Evolutionary conservation across 176 grass and related monocot species (phyloP).

Genomic region (Cenchrus americanus): DNA sequence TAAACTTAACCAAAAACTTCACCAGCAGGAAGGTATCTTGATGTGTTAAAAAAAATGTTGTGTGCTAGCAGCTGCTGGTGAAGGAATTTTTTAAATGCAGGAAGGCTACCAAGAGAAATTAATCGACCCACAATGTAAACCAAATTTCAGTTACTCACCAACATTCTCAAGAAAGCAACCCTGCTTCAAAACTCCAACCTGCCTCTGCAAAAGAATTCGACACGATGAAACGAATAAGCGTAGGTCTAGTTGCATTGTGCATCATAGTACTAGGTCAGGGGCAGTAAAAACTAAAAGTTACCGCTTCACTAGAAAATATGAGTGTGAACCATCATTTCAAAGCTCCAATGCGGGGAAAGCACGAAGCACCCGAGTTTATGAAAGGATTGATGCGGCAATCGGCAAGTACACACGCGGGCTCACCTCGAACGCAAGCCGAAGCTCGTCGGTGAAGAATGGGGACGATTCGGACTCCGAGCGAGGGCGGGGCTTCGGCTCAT

Average conservation of each 20-base stretch:
- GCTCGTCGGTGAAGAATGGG: slow-evolving; percentile 56
- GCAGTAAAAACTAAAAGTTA: slow-evolving; percentile 29
- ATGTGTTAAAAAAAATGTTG: too few species aligned
- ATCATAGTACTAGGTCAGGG: slow-evolving; percentile 9
- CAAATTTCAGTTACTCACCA: slow-evolving; percentile 52
- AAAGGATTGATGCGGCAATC: not conserved
- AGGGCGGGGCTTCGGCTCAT: too few species aligned
- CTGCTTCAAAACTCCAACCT: slow-evolving; percentile 68
- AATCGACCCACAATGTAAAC: slow-evolving; percentile 17
- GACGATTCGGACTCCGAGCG: slow-evolving; percentile 56
- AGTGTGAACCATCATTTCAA: slow-evolving; percentile 32
- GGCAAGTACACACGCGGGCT: not conserved
- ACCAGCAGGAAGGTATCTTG: too few species aligned
- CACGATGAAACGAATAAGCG: slow-evolving; percentile 29
- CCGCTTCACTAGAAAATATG: slow-evolving; percentile 10
- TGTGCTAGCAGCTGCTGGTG: too few species aligned
- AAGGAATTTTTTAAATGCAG: too few species aligned
- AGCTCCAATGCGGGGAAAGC: slow-evolving; percentile 1
- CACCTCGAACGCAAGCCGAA: slow-evolving; percentile 61
- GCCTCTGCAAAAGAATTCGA: too few species aligned
- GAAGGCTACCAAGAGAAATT: slow-evolving; percentile 7
- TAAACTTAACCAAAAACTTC: too few species aligned
- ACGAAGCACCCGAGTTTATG: not conserved
- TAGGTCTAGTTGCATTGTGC: slow-evolving; percentile 24
- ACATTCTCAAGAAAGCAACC: slow-evolving; percentile 48